phyloP scores from a whole-genome alignment of 495 filamentous ascomycete genomes.

The Xylaria nigripes region DNA sequence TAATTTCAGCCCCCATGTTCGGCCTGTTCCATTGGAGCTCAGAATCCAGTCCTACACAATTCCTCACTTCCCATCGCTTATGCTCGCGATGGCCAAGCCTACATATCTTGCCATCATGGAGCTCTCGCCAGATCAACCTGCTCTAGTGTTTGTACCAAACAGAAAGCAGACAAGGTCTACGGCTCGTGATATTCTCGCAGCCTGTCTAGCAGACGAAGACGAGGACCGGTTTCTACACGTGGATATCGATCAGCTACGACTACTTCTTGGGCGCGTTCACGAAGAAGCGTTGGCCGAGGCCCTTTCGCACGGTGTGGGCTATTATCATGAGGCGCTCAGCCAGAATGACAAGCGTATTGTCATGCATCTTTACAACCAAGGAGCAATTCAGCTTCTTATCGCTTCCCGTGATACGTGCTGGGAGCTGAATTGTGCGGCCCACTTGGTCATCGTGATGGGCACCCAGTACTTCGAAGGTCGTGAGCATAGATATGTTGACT shows the following conservation, averaged over 20 bases:
- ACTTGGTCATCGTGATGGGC: constrained; percentile 92
- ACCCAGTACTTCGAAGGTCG: constrained; percentile 98
- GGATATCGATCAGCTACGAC: constrained; percentile 67
- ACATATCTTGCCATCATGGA: constrained; percentile 79
- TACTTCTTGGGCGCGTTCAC: constrained; percentile 70
- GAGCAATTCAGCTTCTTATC: constrained; percentile 86
- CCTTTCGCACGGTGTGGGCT: constrained; percentile 91
- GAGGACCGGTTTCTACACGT: constrained; percentile 91
- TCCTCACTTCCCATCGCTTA: constrained; percentile 92
- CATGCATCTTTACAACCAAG: constrained; percentile 79
- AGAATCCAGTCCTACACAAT: constrained; percentile 94
- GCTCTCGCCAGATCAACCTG: constrained; percentile 78
- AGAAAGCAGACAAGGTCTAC: constrained; percentile 87
- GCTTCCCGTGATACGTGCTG: constrained; percentile 94
- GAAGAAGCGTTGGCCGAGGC: constrained; percentile 84
- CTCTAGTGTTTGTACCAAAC: constrained; percentile 83
- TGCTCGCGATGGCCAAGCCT: constrained; percentile 97
- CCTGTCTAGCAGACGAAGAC: constrained; percentile 78
- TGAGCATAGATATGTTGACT: constrained; percentile 96
- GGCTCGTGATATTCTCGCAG: constrained; percentile 78
- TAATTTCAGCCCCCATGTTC: constrained; percentile 92
- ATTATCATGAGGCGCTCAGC: constrained; percentile 90
- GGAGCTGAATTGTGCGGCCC: constrained; percentile 83
- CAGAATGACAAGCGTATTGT: constrained; percentile 88
- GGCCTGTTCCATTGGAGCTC: constrained; percentile 81